phyloP scores from a whole-genome alignment of 2,329 filamentous ascomycete genomes.

The Arthrocladium fulminans region DNA sequence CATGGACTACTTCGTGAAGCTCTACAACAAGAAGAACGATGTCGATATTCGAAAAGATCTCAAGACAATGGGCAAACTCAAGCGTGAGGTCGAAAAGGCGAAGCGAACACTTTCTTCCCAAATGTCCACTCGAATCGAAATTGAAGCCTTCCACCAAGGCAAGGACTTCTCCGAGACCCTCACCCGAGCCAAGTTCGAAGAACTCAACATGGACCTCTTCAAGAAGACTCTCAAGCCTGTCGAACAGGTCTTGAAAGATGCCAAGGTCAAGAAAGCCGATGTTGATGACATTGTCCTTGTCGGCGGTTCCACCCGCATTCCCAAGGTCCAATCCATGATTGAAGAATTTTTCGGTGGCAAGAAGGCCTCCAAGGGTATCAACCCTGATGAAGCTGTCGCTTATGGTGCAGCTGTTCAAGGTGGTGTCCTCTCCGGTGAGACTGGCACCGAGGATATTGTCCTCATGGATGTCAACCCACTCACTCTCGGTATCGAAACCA shows the following conservation, averaged over 20 bases:
- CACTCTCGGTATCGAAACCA: constrained; percentile 94
- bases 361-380: constrained; percentile 98
- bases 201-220: constrained; percentile 98
- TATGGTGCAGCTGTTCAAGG: constrained; percentile 96
- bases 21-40: constrained; percentile 95
- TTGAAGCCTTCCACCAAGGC: constrained; percentile 93
- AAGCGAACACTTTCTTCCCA: constrained; percentile 95
- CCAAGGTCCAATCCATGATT: constrained; percentile 89
- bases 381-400: constrained; percentile 97
- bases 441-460: constrained; percentile 68
- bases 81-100: constrained; percentile 98
- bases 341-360: constrained; percentile 94
- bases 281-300: constrained; percentile 96
- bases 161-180: constrained; percentile 98
- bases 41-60: constrained; percentile 89
- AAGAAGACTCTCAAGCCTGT: constrained; percentile 99
- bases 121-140: constrained; percentile 89
- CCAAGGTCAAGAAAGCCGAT: constrained; percentile 92
- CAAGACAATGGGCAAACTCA: constrained; percentile 98
- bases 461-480: constrained; percentile 97
- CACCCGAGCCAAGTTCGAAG: constrained; percentile 97
- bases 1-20: constrained; percentile 93
- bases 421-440: constrained; percentile 86
- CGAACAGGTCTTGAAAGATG: constrained; percentile 96
- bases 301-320: constrained; percentile 97